Conservation (phyloP, 768 basidiomycete species). For the Boletus bicolor region DNA sequence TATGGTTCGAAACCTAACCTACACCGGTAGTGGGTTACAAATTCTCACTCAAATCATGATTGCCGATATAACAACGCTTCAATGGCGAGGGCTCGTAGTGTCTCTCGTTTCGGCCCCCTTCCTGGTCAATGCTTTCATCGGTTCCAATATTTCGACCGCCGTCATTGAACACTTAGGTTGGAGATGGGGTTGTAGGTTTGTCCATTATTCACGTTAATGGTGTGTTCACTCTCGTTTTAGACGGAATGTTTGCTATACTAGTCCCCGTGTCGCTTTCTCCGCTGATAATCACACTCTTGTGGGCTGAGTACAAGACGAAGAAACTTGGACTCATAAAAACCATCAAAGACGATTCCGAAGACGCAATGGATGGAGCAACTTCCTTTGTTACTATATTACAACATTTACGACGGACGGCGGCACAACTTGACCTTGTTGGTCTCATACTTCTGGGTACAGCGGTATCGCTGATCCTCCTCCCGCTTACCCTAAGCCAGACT, state of each 20-base stretch:
- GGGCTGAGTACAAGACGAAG: conserved; percentile 50
- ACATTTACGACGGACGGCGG: conserved; percentile 20
- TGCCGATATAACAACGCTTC: conserved; percentile 57
- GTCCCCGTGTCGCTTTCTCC: conserved; percentile 49
- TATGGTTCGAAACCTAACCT: neutral
- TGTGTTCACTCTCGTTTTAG: conserved; percentile 26
- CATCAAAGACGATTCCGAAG: neutral
- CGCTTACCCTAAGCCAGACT: conserved; percentile 47
- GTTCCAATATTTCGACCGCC: conserved; percentile 54
- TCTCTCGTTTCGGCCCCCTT: conserved; percentile 48
- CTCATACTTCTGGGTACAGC: conserved; percentile 49
- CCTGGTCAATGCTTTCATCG: conserved; percentile 62
- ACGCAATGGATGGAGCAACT: neutral
- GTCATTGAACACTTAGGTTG: conserved; percentile 48
- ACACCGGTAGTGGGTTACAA: conserved; percentile 48
- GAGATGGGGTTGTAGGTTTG: conserved; percentile 65
- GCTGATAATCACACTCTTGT: conserved; percentile 51
- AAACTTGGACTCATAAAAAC: conserved; percentile 32
- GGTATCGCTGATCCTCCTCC: conserved; percentile 51
- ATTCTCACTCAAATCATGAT: conserved; percentile 63
- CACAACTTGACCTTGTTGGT: conserved; percentile 48
- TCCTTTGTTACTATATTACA: neutral
- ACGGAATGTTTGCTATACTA: conserved; percentile 58
- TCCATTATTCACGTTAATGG: neutral
- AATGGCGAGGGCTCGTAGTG: conserved; percentile 53